Evolutionary conservation across 2,329 filamentous ascomycete genomes (phyloP).

Genomic region (Paecilomyces dactylethromorphus): DNA sequence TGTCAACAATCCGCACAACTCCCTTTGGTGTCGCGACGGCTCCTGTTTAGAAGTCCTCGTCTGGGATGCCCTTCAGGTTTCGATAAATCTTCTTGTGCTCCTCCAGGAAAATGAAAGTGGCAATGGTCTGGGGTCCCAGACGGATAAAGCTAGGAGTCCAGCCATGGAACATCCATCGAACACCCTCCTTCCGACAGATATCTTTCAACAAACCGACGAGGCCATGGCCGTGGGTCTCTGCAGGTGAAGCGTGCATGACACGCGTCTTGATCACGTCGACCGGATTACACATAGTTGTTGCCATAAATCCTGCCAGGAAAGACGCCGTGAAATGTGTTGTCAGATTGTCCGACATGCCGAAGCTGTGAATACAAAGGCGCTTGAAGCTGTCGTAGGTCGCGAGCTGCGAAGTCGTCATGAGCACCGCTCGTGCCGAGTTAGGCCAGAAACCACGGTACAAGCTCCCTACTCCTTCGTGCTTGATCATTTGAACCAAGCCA

Average conservation of each 20-base stretch:
- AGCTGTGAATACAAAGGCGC: slow-evolving; percentile 45
- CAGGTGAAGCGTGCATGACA: slow-evolving; percentile 52
- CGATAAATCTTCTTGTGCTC: slow-evolving; percentile 61
- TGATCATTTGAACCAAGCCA: slow-evolving; percentile 79
- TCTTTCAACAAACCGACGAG: slow-evolving; percentile 46
- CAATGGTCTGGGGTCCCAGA: slow-evolving; percentile 59
- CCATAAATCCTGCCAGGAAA: slow-evolving; percentile 58
- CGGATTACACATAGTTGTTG: slow-evolving; percentile 60
- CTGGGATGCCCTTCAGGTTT: slow-evolving; percentile 28
- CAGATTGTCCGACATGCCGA: slow-evolving; percentile 50
- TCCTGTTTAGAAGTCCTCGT: slow-evolving; percentile 50
- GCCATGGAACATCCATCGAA: slow-evolving; percentile 59
- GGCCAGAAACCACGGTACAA: slow-evolving; percentile 72
- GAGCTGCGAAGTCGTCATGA: slow-evolving; percentile 60
- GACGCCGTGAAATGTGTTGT: slow-evolving; percentile 57
- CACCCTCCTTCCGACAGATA: slow-evolving; percentile 51
- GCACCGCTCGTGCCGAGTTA: slow-evolving; percentile 55
- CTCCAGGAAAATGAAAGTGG: slow-evolving; percentile 61
- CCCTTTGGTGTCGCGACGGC: background rate
- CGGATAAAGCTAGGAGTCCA: slow-evolving; percentile 64
- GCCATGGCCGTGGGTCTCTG: slow-evolving; percentile 34
- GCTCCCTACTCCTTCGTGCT: slow-evolving; percentile 68
- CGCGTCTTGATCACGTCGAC: slow-evolving; percentile 63
- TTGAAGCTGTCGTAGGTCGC: slow-evolving; percentile 62
- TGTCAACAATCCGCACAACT: background rate